A percentile compares a stretch with the other conserved stretches of the same genome.
Conservation (phyloP, 164 flowering plant genomes). For the Chloranthus sessilifolius region DNA sequence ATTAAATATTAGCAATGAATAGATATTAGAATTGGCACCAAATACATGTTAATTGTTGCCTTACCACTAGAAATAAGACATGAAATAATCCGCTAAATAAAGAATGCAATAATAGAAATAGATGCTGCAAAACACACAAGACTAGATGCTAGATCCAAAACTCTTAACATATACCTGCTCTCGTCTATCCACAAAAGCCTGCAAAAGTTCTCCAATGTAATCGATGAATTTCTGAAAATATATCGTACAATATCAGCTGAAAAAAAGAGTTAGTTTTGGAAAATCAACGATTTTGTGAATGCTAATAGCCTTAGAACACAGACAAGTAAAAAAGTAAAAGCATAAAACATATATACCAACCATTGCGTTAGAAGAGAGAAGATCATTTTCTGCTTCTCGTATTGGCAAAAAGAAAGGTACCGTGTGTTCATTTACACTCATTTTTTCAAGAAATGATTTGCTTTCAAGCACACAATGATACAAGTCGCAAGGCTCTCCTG, state of each 20-base stretch:
- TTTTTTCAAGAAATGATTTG: constrained; percentile 96
- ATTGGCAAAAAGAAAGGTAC: constrained; percentile 91
- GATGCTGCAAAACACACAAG: too few species aligned
- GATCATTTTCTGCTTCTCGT: constrained; percentile 88
- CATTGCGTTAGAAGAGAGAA: constrained; percentile 88
- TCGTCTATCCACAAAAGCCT: constrained; percentile 89
- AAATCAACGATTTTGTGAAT: background rate
- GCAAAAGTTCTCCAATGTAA: constrained; percentile 83
- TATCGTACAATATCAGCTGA: constrained; percentile 1
- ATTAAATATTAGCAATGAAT: too few species aligned
- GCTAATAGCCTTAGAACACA: background rate
- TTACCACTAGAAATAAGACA: too few species aligned
- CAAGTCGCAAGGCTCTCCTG: constrained; percentile 86
- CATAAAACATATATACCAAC: constrained; percentile 25
- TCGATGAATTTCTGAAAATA: constrained; percentile 88
- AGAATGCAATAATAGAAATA: too few species aligned
- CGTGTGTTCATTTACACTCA: constrained; percentile 95
- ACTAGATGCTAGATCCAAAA: too few species aligned
- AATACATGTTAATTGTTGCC: too few species aligned
- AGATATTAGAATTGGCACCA: too few species aligned
- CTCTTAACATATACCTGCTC: constrained; percentile 98
- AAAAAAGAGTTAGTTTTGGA: background rate
- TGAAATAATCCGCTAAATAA: too few species aligned
- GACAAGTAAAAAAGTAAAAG: background rate
- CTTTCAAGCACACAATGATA: constrained; percentile 96